Evolutionary conservation across 2,329 filamentous ascomycete genomes (phyloP).

Genomic region (Chaetothyriales sp.): DNA sequence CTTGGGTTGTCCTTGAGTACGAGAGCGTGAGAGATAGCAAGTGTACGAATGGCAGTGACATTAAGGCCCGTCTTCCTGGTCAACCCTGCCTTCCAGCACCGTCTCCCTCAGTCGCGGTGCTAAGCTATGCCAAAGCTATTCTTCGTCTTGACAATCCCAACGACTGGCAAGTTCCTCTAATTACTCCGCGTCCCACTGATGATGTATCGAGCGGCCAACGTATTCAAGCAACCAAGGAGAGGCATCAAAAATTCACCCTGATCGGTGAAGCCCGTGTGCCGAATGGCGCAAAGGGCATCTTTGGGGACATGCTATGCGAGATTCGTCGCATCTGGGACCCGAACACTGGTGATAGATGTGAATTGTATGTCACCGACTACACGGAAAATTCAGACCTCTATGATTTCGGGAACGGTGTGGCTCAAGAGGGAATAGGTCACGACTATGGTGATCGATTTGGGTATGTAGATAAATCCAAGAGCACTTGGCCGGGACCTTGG

Average conservation of each 20-base stretch:
- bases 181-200: not conserved
- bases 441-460: conserved; percentile 38
- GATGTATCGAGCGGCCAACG: conserved; percentile 5
- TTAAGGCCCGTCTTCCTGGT: conserved; percentile 2
- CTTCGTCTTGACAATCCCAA: conserved; percentile 7
- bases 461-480: conserved; percentile 33
- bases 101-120: conserved; percentile 4
- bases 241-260: conserved; percentile 42
- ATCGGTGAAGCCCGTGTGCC: conserved; percentile 47
- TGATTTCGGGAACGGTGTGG: conserved; percentile 34
- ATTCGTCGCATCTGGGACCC: conserved; percentile 46
- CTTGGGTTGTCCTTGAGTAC: conserved; percentile 10
- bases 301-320: conserved; percentile 58
- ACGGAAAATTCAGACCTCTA: conserved; percentile 56
- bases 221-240: conserved; percentile 2
- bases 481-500: conserved; percentile 57
- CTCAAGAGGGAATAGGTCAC: conserved; percentile 17
- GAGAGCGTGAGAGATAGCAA: conserved; percentile 4
- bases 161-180: conserved; percentile 3
- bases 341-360: conserved; percentile 33
- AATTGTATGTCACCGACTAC: conserved; percentile 71
- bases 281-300: conserved; percentile 26
- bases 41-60: conserved; percentile 2
- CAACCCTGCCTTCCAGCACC: not conserved
- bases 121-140: conserved; percentile 15